Percentiles rank a stretch among this genome's conserved stretches.
phyloP scores from a whole-genome alignment of 495 filamentous ascomycete species.

The Penicillium fimorum region DNA sequence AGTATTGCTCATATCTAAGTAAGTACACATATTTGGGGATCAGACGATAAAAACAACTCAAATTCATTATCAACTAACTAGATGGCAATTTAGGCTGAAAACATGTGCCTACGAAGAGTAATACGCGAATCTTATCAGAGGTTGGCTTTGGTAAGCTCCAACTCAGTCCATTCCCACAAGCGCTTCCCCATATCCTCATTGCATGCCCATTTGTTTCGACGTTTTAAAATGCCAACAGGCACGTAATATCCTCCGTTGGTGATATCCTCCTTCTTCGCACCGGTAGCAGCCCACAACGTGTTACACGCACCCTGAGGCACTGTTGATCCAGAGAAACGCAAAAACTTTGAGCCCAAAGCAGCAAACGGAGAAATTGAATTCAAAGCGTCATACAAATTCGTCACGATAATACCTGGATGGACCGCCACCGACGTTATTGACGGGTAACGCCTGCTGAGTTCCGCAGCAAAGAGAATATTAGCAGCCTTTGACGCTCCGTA shows the following conservation, averaged over 20 bases:
- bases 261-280: constrained; percentile 31
- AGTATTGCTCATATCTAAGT: not conserved
- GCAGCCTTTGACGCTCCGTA: constrained; percentile 60
- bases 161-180: constrained; percentile 48
- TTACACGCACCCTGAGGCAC: constrained; percentile 35
- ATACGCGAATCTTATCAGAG: not conserved
- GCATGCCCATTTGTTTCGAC: constrained; percentile 24
- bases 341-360: constrained; percentile 11
- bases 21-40: not conserved
- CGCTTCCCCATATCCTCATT: constrained; percentile 30
- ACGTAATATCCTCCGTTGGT: constrained; percentile 38
- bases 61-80: not conserved
- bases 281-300: constrained; percentile 43
- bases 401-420: constrained; percentile 47
- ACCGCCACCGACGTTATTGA: constrained; percentile 44
- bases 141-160: constrained; percentile 24
- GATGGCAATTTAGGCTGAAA: not conserved
- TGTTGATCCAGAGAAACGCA: constrained; percentile 21
- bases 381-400: constrained; percentile 28
- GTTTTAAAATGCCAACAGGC: constrained; percentile 36
- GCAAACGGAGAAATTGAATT: constrained; percentile 10
- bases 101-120: not conserved
- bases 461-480: constrained; percentile 56
- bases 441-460: constrained; percentile 45
- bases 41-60: not conserved